phyloP scores from a whole-genome alignment of 1,284 basidiomycete genomes.

The Boletus smithii region DNA sequence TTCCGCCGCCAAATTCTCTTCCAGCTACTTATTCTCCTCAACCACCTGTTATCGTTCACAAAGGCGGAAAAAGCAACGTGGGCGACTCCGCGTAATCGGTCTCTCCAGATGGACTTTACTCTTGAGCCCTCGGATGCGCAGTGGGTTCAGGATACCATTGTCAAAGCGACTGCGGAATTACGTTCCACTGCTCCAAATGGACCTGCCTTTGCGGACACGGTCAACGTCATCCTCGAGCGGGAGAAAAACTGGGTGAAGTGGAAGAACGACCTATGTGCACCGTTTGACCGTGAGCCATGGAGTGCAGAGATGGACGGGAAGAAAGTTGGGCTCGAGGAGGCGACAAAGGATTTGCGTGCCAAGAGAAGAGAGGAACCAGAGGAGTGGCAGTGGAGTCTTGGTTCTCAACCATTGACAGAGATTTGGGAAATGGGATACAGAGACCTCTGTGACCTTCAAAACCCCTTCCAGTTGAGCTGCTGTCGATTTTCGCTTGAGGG shows the following conservation, averaged over 20 bases:
- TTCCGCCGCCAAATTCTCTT: slow-evolving; percentile 91
- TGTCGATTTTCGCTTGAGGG: background rate
- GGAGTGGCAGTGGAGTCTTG: slow-evolving; percentile 59
- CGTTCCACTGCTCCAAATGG: slow-evolving; percentile 73
- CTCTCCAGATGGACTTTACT: slow-evolving; percentile 77
- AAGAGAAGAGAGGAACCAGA: slow-evolving; percentile 53
- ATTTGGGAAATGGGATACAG: slow-evolving; percentile 78
- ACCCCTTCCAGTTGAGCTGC: slow-evolving; percentile 57
- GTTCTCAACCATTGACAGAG: slow-evolving; percentile 66
- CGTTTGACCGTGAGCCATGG: slow-evolving; percentile 72
- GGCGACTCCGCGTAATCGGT: slow-evolving; percentile 61
- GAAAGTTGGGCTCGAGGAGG: slow-evolving; percentile 58
- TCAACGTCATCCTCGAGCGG: slow-evolving; percentile 65
- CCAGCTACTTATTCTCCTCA: slow-evolving; percentile 79
- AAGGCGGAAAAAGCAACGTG: slow-evolving; percentile 62
- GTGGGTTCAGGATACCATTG: slow-evolving; percentile 70
- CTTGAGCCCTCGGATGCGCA: slow-evolving; percentile 61
- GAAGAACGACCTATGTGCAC: slow-evolving; percentile 75
- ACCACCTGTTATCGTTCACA: slow-evolving; percentile 78
- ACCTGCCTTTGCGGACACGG: slow-evolving; percentile 69
- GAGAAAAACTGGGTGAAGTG: slow-evolving; percentile 86
- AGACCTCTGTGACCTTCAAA: slow-evolving; percentile 57
- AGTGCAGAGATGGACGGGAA: slow-evolving; percentile 44
- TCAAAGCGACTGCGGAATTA: slow-evolving; percentile 65
- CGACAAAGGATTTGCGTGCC: slow-evolving; percentile 48